A percentile compares a stretch with the other conserved stretches of the same genome.
Evolutionary conservation across 2,329 filamentous ascomycete genomes (phyloP).

Genomic region (Colletotrichum scovillei): DNA sequence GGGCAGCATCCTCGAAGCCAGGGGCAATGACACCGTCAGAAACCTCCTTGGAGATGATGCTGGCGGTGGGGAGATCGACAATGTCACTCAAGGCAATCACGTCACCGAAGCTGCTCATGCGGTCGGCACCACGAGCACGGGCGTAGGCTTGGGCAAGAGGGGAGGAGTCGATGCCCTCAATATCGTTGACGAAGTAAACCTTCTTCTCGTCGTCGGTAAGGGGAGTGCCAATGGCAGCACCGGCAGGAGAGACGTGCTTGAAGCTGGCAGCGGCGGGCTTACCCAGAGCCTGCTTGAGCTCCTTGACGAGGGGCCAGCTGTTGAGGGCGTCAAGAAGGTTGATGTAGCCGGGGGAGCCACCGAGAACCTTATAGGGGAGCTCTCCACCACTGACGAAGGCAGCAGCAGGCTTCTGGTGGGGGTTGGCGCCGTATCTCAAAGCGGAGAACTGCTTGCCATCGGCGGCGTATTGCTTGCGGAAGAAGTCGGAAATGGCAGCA

Average conservation of each 20-base stretch:
- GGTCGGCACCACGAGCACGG: constrained; percentile 92
- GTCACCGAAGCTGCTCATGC: constrained; percentile 99
- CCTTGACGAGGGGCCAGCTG: constrained; percentile 96
- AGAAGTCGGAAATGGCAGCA: constrained; percentile 93
- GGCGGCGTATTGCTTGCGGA: constrained; percentile 94
- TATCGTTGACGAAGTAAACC: constrained; percentile 98
- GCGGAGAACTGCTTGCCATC: constrained; percentile 85
- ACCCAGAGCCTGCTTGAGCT: constrained; percentile 88
- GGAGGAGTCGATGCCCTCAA: constrained; percentile 87
- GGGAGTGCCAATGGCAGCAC: constrained; percentile 91
- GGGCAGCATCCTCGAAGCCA: constrained; percentile 83
- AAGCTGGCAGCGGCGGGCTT: constrained; percentile 95
- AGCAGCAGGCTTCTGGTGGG: constrained; percentile 96
- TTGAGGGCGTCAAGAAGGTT: constrained; percentile 97
- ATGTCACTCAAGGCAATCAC: constrained; percentile 92
- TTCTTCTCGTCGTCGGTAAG: constrained; percentile 90
- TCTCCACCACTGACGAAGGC: constrained; percentile 79
- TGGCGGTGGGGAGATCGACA: constrained; percentile 92
- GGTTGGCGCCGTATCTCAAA: constrained; percentile 95
- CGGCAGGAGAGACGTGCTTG: constrained; percentile 98
- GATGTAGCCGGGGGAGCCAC: constrained; percentile 93
- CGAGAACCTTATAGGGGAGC: constrained; percentile 94
- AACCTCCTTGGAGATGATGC: constrained; percentile 97
- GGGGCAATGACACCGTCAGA: constrained; percentile 97
- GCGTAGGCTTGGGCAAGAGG: constrained; percentile 94